A percentile compares a stretch with the other conserved stretches of the same genome.
phyloP scores from a whole-genome alignment of 2,329 filamentous ascomycete genomes.

The Onygenales sp. region DNA sequence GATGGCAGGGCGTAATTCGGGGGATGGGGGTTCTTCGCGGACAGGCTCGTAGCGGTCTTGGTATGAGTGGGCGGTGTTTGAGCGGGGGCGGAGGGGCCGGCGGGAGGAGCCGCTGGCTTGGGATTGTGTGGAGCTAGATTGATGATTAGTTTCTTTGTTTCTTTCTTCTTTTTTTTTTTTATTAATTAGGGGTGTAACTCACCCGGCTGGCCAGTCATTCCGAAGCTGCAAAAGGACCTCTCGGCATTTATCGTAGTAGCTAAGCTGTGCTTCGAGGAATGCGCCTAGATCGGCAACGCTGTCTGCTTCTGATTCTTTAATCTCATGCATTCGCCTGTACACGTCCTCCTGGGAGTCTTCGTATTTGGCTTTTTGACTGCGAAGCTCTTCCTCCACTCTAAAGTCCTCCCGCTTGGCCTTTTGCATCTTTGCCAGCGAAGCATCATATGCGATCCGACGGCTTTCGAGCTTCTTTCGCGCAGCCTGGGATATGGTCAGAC shows the following conservation, averaged over 20 bases:
- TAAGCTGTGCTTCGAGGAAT: slow-evolving; percentile 81
- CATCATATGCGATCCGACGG: slow-evolving; percentile 81
- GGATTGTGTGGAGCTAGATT: slow-evolving; percentile 17
- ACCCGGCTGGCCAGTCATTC: slow-evolving; percentile 59
- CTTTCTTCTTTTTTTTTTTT: not conserved
- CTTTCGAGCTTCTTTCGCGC: slow-evolving; percentile 91
- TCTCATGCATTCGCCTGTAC: slow-evolving; percentile 84
- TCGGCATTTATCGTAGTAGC: slow-evolving; percentile 82
- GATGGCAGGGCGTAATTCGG: slow-evolving; percentile 45
- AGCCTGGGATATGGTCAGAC: slow-evolving; percentile 37
- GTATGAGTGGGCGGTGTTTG: slow-evolving; percentile 56
- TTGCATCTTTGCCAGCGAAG: slow-evolving; percentile 79
- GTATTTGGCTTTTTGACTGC: slow-evolving; percentile 86
- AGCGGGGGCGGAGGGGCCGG: slow-evolving; percentile 45
- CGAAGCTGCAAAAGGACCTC: slow-evolving; percentile 67
- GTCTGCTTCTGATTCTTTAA: slow-evolving; percentile 83
- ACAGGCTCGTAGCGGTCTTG: slow-evolving; percentile 48
- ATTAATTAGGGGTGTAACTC: slow-evolving; percentile 17
- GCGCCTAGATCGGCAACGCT: slow-evolving; percentile 67
- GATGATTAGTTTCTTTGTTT: slow-evolving; percentile 2
- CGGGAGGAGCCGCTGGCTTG: slow-evolving; percentile 24
- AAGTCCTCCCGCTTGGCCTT: slow-evolving; percentile 93
- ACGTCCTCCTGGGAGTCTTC: slow-evolving; percentile 94
- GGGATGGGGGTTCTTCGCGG: slow-evolving; percentile 45
- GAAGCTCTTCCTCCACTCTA: slow-evolving; percentile 82